Evolutionary conservation across 2,329 filamentous ascomycete species (phyloP).

Genomic region (Scedosporium boydii): DNA sequence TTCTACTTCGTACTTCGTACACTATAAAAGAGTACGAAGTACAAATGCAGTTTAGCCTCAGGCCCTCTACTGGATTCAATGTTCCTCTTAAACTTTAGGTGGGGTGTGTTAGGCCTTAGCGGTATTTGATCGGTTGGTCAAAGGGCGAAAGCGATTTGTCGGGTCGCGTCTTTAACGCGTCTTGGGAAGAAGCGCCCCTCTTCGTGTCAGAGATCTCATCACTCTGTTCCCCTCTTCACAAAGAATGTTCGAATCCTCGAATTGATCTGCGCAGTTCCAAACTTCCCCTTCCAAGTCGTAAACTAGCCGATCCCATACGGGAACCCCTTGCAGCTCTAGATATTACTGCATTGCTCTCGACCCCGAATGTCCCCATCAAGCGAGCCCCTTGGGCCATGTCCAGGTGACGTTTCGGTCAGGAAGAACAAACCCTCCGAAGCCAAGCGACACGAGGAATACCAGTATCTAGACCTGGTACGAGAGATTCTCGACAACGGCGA

Average conservation of each 20-base stretch:
- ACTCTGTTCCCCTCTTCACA: background rate
- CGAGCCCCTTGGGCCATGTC: background rate
- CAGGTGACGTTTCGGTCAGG: background rate
- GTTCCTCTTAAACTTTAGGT: background rate
- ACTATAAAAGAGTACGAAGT: no score
- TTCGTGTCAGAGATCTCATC: background rate
- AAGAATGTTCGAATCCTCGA: background rate
- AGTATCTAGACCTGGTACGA: slow-evolving; percentile 84
- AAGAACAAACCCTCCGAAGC: background rate
- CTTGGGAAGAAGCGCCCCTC: background rate
- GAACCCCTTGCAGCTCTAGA: background rate
- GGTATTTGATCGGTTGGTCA: no score
- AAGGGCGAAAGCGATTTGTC: background rate
- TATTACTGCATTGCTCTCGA: background rate
- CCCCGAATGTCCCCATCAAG: background rate
- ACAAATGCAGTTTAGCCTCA: background rate
- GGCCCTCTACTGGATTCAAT: background rate
- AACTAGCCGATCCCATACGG: background rate
- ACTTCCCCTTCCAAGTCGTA: background rate
- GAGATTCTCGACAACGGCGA: slow-evolving; percentile 78
- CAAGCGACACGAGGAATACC: slow-evolving; percentile 68
- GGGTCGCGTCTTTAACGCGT: background rate
- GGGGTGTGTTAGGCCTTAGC: background rate
- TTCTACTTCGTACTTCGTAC: no score
- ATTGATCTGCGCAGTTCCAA: background rate